These are phyloP conservation scores for Calocera viscosa DNA, from an alignment of 768 basidiomycete genomes.

Conservation along the genomic window DNA sequence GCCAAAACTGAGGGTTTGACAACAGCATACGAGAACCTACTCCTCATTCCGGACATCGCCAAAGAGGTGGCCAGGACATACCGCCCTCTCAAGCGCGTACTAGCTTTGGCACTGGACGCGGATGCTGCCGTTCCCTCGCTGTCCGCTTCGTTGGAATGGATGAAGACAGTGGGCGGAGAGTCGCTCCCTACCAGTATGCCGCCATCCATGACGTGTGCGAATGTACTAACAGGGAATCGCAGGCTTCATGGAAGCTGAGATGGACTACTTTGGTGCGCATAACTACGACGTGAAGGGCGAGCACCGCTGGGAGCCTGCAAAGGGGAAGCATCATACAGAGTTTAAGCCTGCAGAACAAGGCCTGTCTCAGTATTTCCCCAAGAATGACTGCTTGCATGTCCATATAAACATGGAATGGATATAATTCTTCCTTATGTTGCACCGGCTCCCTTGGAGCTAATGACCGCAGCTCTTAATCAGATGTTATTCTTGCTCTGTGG, in stretches of 20 bases:
- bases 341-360: slow-evolving; percentile 10
- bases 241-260: slow-evolving; percentile 23
- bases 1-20: not conserved
- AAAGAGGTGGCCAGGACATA: slow-evolving; percentile 23
- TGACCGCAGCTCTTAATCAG: no score
- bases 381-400: not conserved
- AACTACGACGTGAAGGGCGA: slow-evolving; percentile 23
- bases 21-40: slow-evolving; percentile 18
- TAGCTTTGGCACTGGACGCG: slow-evolving; percentile 20
- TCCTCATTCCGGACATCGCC: slow-evolving; percentile 22
- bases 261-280: slow-evolving; percentile 24
- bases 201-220: not conserved
- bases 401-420: not conserved
- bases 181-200: slow-evolving; percentile 19
- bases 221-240: slow-evolving; percentile 2
- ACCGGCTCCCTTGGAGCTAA: no score
- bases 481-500: no score
- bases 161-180: slow-evolving; percentile 21
- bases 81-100: slow-evolving; percentile 21
- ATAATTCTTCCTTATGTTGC: no score
- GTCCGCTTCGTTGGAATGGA: slow-evolving; percentile 23
- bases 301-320: slow-evolving; percentile 19
- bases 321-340: slow-evolving; percentile 25
- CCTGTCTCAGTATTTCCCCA: not conserved
- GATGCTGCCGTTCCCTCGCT: slow-evolving; percentile 25